Percentiles rank a stretch among this genome's conserved stretches.
These are phyloP conservation scores for Lepidium didymum DNA, from an alignment of 345 rosid species.

Conservation along the genomic window DNA sequence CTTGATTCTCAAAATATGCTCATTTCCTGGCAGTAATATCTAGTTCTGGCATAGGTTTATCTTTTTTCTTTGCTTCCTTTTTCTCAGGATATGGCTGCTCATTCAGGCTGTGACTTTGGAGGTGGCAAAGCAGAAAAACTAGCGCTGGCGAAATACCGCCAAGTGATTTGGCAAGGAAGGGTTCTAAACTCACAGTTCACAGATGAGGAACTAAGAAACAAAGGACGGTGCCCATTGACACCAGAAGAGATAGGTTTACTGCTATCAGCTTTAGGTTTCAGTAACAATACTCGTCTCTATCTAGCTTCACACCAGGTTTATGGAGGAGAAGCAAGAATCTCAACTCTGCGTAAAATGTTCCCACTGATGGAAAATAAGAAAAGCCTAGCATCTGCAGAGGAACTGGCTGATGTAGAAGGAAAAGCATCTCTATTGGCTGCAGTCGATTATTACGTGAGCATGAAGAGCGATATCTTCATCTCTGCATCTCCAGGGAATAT, in stretches of 20 bases:
- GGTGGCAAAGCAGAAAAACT: constrained; percentile 93
- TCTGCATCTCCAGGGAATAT: constrained; percentile 98
- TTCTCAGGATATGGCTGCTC: constrained; percentile 94
- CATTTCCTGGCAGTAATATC: not conserved
- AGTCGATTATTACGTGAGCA: constrained; percentile 85
- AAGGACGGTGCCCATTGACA: constrained; percentile 97
- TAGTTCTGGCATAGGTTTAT: not conserved
- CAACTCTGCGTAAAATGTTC: constrained; percentile 58
- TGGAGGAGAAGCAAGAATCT: constrained; percentile 87
- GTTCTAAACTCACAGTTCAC: constrained; percentile 83
- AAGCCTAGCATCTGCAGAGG: constrained; percentile 67
- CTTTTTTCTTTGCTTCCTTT: not conserved
- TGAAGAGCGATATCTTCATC: constrained; percentile 88
- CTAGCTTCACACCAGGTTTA: constrained; percentile 98
- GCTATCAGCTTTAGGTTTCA: constrained; percentile 83
- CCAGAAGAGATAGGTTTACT: constrained; percentile 93
- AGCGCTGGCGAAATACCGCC: constrained; percentile 84
- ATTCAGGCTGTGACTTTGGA: constrained; percentile 94
- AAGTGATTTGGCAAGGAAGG: constrained; percentile 90
- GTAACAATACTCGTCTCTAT: constrained; percentile 73
- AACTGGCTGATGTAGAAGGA: constrained; percentile 54
- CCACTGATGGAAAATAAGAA: constrained; percentile 86
- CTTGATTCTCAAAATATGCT: not conserved
- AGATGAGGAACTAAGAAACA: constrained; percentile 67
- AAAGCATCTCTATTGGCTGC: constrained; percentile 88